Base-by-base conservation (phyloP, 148 eudicot species). In the Fallopia convolvulus region DNA sequence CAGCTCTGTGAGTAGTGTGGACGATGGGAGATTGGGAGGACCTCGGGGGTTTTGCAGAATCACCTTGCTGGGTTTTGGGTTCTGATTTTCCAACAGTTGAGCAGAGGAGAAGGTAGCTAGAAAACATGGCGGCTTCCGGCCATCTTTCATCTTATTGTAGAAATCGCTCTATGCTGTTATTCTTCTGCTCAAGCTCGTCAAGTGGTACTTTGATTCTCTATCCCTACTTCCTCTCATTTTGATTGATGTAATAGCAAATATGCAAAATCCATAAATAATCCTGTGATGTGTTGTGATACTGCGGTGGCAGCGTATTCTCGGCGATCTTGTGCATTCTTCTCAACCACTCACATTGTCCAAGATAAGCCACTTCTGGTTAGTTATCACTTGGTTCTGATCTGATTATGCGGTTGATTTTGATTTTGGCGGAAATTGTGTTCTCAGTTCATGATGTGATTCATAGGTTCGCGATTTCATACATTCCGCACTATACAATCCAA, bases 401-500 rank as follows among this genome's bases (percentile, higher is more conserved):
- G 46, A 68, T 36, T 68, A 68, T 68, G 72, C 44, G 9, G 36
- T 36, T 39, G 20, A 39, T 14, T 39, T 68, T 61, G 39, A 61
- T 61, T 68, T 68, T 66, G 44, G 44, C 4, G 46, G 46, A 17
- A 66, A 36, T 32, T 61, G 5, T 33, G 72, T 14, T 20, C 12
- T 68, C 15, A 33, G 72, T 68, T 39, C 23, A 7, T 68, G 20
- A 68, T 36, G 14, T 68, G 46, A 68, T 5, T 68, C 15, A 21
- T 68, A 93, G 98, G 97, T 91, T 70, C 89, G 99, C 32, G 97
- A 95, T 87, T 95, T 91, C 83, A 84, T 95, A 68, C 91, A 90
- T 70, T 85, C 90, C 20, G 97, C 99, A 72, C 85, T 95, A 15
- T 95, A 95, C 76, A 87, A 95, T 66, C 91, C 97, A 8, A 70